Evolutionary conservation across 768 basidiomycete genomes (phyloP), one percentile per base, ranked within the genome.

Genomic region (Pulveroboletus sp.): DNA sequence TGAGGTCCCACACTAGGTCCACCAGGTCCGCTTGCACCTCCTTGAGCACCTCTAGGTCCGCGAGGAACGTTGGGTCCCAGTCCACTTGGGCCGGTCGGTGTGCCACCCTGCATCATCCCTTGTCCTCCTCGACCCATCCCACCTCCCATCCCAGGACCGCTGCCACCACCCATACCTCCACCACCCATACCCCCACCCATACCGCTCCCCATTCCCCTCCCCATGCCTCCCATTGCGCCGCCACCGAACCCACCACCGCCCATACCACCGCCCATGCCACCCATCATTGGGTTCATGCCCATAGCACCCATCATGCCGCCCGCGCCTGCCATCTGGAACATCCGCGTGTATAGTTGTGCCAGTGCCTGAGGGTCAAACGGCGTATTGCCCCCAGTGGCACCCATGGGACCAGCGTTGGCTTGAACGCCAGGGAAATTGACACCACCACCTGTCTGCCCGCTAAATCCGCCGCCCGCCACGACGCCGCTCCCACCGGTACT

Each of bases 291-390:
- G 31, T 51, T 68, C 68, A 69, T 70, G n/a, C 73, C 72, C 69
- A 73, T 74, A 7, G 68, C 71, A 7, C 68, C 68, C 68, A 67
- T 72, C 58, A 67, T 67, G 47, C 71, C 71, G 3, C 76, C 77
- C 0, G 74, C 82, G 32, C 81, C 79, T 40, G 88, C 80, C 73
- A 90, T 87, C 63, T 86, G 84, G 76, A 91, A 87, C 95, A 98
- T 97, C 53, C 92, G 87, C 31, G 94, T 91, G 70, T 97, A 98
- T 50, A 97, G 82, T 48, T 87, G 81, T 0, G 92, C 92, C 64
- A 98, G 84, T 2, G 90, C 90, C 55, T 92, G 88, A 0, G 94
- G 91, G 64, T 97, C 94, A 63, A 97, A 95, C 1, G 88, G 78
- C 5, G 82, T 76, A 55, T 75, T 82, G 5, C 74, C 77, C 12